phyloP scores from a whole-genome alignment of 768 basidiomycete genomes.

The Tricholoma terreum region DNA sequence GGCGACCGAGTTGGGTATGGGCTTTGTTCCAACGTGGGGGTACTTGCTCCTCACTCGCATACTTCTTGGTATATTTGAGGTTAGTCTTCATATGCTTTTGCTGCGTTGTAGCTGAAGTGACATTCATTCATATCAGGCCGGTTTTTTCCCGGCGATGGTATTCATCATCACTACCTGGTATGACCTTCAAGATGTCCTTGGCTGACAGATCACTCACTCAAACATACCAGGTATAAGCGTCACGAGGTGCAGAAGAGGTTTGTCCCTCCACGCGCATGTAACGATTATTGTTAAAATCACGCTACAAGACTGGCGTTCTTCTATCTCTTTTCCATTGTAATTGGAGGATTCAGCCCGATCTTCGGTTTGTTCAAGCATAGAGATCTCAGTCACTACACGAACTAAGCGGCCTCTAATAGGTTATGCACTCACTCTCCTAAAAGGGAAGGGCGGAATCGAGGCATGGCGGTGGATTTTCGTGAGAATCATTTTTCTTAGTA shows the following conservation, averaged over 20 bases:
- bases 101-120: not conserved
- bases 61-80: conserved; percentile 42
- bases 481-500: not conserved
- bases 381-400: not conserved
- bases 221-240: conserved; percentile 31
- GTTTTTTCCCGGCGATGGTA: conserved; percentile 40
- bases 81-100: conserved; percentile 9
- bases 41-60: conserved; percentile 37
- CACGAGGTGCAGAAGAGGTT: conserved; percentile 42
- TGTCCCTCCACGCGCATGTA: not conserved
- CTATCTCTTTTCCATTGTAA: conserved; percentile 29
- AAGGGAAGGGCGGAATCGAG: conserved; percentile 11
- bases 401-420: conserved; percentile 1
- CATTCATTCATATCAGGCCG: conserved; percentile 25
- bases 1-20: conserved; percentile 41
- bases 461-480: conserved; percentile 32
- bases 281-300: not conserved
- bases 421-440: conserved; percentile 13
- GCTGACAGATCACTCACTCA: not conserved
- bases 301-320: conserved; percentile 26
- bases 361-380: conserved; percentile 12
- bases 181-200: not conserved
- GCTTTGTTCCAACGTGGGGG: conserved; percentile 38
- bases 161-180: conserved; percentile 42
- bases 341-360: conserved; percentile 28